Base-by-base conservation (phyloP, 192 early-diverging fungal genomes). In the Coemansia sp. region DNA sequence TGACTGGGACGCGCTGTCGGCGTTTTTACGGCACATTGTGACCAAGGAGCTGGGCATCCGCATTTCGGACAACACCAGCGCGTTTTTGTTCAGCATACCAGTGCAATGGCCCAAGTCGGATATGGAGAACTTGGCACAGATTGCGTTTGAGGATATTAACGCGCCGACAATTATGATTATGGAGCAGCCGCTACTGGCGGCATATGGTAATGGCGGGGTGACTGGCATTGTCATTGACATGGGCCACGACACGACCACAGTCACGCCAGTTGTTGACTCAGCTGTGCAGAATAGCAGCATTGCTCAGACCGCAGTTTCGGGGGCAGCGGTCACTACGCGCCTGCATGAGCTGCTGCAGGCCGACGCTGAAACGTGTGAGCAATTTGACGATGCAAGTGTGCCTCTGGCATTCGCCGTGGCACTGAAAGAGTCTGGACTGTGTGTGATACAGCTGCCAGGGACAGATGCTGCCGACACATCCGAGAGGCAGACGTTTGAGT, bases 141-240 rank as follows among this genome's bases (percentile, higher is more conserved):
- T 96, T 39, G 87, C 91, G 59, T 98, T 98, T 80, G 97, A 98
- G 77, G 85, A 89, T 21, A 83, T 97, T 55, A 97, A 98, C 70
- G 86, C 88, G 11, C 91, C 94, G 6, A 86, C 87, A 16, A 75
- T 98, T 23, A 86, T 88, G 59, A 82, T 97, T 47, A 80, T 89
- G 21, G 92, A 95, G 52, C 91, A 95, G 67, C 91, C 95, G 9
- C 78, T 96, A 50, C 77, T 91, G 67, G 85, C 90, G 1, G 65
- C 93, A 8, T 97, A 91, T 68, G 94, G 90, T 5, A 87, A 87
- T 62, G 91, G 88, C 27, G 67, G 86, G 7, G 75, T 89, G 5
- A 90, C 88, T 4, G 97, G 94, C 19, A 67, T 96, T 0, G 90
- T 97, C 29, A 85, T 97, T 39, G 94, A 98, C 71, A 87, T 98